A percentile compares a stretch with the other conserved stretches of the same genome.
Conservation (phyloP, 345 rosid genomes). For the Rhizophora mangle region DNA sequence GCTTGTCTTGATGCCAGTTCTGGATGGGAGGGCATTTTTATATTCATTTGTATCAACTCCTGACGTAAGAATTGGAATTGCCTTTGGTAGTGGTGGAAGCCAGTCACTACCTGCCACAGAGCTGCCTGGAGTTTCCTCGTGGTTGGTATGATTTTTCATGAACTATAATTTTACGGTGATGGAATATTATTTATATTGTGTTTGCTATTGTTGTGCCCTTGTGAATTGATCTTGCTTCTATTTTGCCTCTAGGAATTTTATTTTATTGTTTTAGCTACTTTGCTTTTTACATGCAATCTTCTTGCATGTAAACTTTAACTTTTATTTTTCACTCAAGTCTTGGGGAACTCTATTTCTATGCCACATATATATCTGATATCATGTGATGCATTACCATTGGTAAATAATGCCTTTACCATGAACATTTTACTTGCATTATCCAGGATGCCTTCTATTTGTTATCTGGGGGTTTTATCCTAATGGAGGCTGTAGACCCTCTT, state of each 20-base stretch:
- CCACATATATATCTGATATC: background rate
- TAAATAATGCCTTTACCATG: too few relatives aligned
- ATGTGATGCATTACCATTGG: too few relatives aligned
- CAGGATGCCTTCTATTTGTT: too few relatives aligned
- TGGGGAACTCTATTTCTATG: background rate
- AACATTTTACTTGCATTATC: too few relatives aligned
- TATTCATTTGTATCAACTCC: slow-evolving; percentile 83
- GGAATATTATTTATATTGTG: background rate
- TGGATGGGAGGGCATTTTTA: slow-evolving; percentile 78
- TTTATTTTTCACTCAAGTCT: background rate
- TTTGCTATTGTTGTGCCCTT: background rate
- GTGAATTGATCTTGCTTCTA: background rate
- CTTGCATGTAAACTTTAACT: too few relatives aligned
- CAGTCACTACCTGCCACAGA: slow-evolving; percentile 90
- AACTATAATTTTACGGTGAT: background rate
- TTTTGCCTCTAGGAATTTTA: background rate
- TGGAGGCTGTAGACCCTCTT: too few relatives aligned
- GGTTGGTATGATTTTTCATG: slow-evolving; percentile 65
- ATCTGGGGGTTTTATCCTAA: too few relatives aligned
- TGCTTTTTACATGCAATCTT: too few relatives aligned
- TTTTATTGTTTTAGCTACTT: background rate
- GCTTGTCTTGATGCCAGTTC: slow-evolving; percentile 80
- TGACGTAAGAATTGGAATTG: slow-evolving; percentile 82
- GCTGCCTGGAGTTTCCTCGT: slow-evolving; percentile 95
- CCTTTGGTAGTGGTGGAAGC: slow-evolving; percentile 98